phyloP scores from a whole-genome alignment of 305 asterid species.

The Fraxinus floribunda region DNA sequence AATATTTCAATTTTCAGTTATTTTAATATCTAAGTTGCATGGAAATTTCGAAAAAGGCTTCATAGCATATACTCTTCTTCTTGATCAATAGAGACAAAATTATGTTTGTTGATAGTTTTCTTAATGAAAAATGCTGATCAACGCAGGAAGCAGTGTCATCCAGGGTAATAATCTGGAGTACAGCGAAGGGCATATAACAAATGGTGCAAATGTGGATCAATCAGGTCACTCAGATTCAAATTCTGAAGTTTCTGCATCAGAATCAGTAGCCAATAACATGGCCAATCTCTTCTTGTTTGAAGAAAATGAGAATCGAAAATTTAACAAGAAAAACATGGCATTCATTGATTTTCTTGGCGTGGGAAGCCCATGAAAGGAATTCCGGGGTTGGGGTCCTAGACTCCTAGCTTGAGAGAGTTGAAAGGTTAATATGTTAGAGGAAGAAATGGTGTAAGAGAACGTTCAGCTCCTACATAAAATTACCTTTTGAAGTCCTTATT shows the following conservation, averaged over 20 bases:
- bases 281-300: conserved; percentile 12
- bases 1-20: neutral
- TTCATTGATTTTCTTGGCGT: conserved; percentile 49
- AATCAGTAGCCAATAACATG: conserved; percentile 29
- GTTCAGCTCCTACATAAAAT: neutral
- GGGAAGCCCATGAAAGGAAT: conserved; percentile 26
- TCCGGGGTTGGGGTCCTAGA: neutral
- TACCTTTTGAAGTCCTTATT: neutral
- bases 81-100: neutral
- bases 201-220: neutral
- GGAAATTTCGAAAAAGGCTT: neutral
- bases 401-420: neutral
- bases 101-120: neutral
- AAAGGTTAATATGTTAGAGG: neutral
- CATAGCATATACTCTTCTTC: neutral
- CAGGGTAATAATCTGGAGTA: neutral
- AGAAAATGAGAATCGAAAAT: conserved; percentile 13
- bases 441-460: neutral
- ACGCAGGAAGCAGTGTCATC: neutral
- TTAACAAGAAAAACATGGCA: conserved; percentile 10
- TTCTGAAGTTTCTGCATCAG: conserved; percentile 32
- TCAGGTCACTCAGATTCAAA: conserved; percentile 19
- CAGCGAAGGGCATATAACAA: neutral
- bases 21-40: neutral
- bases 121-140: neutral